Base-by-base conservation (phyloP, 1,284 basidiomycete species). In the Sanghuangporus sanghuang region DNA sequence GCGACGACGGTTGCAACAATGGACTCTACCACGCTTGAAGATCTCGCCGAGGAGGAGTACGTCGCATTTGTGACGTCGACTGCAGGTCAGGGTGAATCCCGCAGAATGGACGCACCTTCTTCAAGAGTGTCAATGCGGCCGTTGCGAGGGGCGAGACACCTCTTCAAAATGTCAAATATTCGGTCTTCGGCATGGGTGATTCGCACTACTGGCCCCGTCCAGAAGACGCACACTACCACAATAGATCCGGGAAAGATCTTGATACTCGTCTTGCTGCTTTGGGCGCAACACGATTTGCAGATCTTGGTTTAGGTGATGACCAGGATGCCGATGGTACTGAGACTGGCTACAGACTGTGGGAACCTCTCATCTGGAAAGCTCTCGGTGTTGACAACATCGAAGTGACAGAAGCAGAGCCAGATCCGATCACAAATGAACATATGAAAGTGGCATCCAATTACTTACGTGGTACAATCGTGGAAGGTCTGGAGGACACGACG, bases 51-150 rank as follows among this genome's bases (percentile, higher is more conserved):
- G 68, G 92, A 94, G 73, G 90, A 92, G 70, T 86, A 95, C 71
- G 91, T 98, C 64, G 85, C 85, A 18, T 90, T 99, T 74, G 79
- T 99, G 69, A 95, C 93, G 12, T 96, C 94, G 40, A 93, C 92
- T n/a, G 96, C 97, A n/a, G 97, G 96, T 32, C 97, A 99, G 76
- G 96, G 97, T 65, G 96, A 99, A 77, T 87, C 95, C 97, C 96
- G 32, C 96, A 98, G 78, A 99, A 99, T 75, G 96, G 92, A 46
- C 85, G 97, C 54, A 87, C 87, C 64, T 89, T 96, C 73, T 90
- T 90, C 82, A 99, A 97, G 80, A 84, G 92, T 2, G 70, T 96
- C 67, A 90, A 90, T 71, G 87, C 87, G 56, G 83, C 89, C 38
- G 81, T 81, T 0, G 75, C 82, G 18, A 78, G 81, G 42, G 81